Conservation (phyloP, 2,329 filamentous ascomycete species). For the Fusarium sp. region DNA sequence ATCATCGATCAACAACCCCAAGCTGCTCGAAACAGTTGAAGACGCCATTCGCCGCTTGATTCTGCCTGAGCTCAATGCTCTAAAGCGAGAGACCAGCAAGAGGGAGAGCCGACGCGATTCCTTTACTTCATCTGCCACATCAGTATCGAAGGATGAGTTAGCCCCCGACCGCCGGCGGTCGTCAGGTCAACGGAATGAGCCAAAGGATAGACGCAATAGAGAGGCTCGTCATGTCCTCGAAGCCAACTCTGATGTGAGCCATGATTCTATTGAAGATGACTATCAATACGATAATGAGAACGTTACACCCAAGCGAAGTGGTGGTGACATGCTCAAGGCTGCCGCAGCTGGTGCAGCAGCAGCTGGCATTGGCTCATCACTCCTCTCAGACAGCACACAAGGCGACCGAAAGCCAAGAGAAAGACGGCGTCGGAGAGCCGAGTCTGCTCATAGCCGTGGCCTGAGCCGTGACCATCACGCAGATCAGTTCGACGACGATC, state of each 20-base stretch:
- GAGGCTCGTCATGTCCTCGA: slow-evolving; percentile 68
- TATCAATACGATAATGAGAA: slow-evolving; percentile 53
- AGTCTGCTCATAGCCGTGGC: slow-evolving; percentile 59
- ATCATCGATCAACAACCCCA: slow-evolving; percentile 92
- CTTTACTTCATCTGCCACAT: slow-evolving; percentile 66
- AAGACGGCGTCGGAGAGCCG: slow-evolving; percentile 64
- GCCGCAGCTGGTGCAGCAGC: slow-evolving; percentile 61
- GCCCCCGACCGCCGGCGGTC: slow-evolving; percentile 73
- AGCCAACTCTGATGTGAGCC: slow-evolving; percentile 61
- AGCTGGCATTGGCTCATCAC: slow-evolving; percentile 50
- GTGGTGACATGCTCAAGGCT: slow-evolving; percentile 57
- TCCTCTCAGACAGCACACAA: slow-evolving; percentile 56
- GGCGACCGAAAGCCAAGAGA: slow-evolving; percentile 64
- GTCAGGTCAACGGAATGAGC: slow-evolving; percentile 64
- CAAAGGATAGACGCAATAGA: slow-evolving; percentile 60
- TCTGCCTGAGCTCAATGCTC: slow-evolving; percentile 87
- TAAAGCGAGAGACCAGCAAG: slow-evolving; percentile 90
- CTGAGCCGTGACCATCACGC: slow-evolving; percentile 58
- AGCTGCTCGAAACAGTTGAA: slow-evolving; percentile 89
- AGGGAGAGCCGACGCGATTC: slow-evolving; percentile 78
- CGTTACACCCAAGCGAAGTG: slow-evolving; percentile 59
- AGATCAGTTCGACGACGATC: slow-evolving; percentile 66
- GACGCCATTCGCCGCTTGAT: slow-evolving; percentile 92
- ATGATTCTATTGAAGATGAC: slow-evolving; percentile 58
- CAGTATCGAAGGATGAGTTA: slow-evolving; percentile 64